Percentiles rank a stretch among this genome's conserved stretches.
Conservation (phyloP, 495 filamentous ascomycete genomes). For the Echria macrotheca region DNA sequence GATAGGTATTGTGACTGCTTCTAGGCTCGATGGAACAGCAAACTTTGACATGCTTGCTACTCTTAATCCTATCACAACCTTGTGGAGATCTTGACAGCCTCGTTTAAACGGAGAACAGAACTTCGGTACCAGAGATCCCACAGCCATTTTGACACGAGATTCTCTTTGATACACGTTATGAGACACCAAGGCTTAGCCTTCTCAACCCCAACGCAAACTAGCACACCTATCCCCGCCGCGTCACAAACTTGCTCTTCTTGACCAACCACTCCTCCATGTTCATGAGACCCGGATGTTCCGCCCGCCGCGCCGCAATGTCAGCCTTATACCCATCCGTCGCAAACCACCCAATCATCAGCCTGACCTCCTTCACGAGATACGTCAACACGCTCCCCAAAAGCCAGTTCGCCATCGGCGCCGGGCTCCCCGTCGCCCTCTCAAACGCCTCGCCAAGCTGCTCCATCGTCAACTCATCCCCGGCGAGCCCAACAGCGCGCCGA, state of each 20-base stretch:
- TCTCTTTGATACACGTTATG: no score
- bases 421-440: conserved; percentile 30
- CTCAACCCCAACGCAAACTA: no score
- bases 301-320: conserved; percentile 34
- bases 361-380: conserved; percentile 34
- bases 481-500: conserved; percentile 35
- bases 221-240: no score
- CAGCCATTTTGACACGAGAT: no score
- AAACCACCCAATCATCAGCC: conserved; percentile 44
- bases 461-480: conserved; percentile 43
- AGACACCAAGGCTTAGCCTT: no score
- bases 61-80: no score
- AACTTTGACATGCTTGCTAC: no score
- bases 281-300: conserved; percentile 33
- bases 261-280: conserved; percentile 39
- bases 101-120: no score
- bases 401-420: conserved; percentile 34
- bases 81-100: no score
- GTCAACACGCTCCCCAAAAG: conserved; percentile 36
- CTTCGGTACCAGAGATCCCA: no score
- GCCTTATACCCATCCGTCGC: conserved; percentile 39
- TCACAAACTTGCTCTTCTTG: conserved; percentile 34
- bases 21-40: no score
- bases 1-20: no score
- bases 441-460: conserved; percentile 35